These are phyloP conservation scores for Neospora caninum DNA, from an alignment of 169 alveolate species.

Conservation along the genomic window DNA sequence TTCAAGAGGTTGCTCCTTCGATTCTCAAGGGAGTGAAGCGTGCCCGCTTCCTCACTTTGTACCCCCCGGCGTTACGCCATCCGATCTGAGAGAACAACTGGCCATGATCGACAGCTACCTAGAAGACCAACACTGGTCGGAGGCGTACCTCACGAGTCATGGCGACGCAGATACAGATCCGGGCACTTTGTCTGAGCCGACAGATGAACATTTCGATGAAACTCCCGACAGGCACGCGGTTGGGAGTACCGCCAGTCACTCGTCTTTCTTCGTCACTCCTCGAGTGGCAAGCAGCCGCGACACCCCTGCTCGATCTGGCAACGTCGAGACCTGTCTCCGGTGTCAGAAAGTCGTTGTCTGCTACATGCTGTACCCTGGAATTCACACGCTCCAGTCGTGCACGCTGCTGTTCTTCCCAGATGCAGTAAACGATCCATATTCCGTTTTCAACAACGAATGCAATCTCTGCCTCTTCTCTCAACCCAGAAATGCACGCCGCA, in stretches of 20 bases:
- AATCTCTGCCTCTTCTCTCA: slow-evolving; percentile 1
- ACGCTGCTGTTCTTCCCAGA: background rate
- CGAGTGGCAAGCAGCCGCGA: background rate
- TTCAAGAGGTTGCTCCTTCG: background rate
- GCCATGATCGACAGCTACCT: background rate
- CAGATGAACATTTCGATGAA: too few species aligned
- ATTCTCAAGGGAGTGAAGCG: background rate
- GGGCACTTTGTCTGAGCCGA: too few species aligned
- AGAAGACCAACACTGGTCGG: slow-evolving; percentile 2
- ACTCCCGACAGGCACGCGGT: too few species aligned
- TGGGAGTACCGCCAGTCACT: background rate
- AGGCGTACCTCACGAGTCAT: background rate
- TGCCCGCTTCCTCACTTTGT: slow-evolving; percentile 2
- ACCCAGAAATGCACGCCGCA: slow-evolving; percentile 14
- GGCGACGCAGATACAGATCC: too few species aligned
- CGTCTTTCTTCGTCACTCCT: background rate
- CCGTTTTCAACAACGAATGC: slow-evolving; percentile 5
- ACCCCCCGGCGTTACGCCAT: background rate
- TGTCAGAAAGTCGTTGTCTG: slow-evolving; percentile 27
- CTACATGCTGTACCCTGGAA: slow-evolving; percentile 23
- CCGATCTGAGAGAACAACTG: slow-evolving; percentile 34
- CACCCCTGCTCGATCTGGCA: background rate
- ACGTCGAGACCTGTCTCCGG: slow-evolving; percentile 13
- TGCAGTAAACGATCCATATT: slow-evolving; percentile 1
- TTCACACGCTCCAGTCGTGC: slow-evolving; percentile 39